Evolutionary conservation across 164 flowering plant species (phyloP), one percentile per base, ranked within the genome.

Genomic region (Litsea cubeba): DNA sequence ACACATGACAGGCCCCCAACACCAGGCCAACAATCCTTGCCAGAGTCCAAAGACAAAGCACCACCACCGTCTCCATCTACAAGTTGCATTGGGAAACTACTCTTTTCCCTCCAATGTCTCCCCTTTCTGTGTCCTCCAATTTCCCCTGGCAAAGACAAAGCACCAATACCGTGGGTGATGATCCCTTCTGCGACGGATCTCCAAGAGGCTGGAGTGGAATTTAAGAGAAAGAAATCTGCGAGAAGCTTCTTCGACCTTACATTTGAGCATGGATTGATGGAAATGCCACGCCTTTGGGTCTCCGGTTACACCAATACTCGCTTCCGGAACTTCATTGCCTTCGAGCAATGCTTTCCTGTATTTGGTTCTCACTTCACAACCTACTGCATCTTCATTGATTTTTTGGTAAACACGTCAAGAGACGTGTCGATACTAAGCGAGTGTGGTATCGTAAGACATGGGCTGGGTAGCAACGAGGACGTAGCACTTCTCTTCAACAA

Each of bases 271-370:
- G 91, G 91, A 1, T 83, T 85, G 12, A 84, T 88, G 7, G 68
- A 69, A 22, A 82, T 93, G 17, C 98, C 97, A 5, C 73, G 90
- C 58, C 85, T 93, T 5, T 74, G 88, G 66, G 85, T 93, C 65
- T 92, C 90, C 68, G 95, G 90, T 68, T 91, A 92, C 3, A 94
- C 97, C 0, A 87, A 80, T 69, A 89, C 97, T 0, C 82, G 90
- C 4, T 91, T 94, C 80, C 90, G 88, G 66, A 91, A 94, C 76
- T 85, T 91, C 14, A 90, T 93, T 1, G 92, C 97, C 0, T 88
- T 85, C n/a, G 98, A 93, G 79, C 97, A 91, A 71, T 89, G 91
- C 66, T 93, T 88, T 70, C 78, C 88, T 22, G 91, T 88, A 68
- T 85, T 93, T 82, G 76, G 84, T 75, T 89, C 85, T 62, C 84